Evolutionary conservation across 495 filamentous ascomycete species (phyloP).

Genomic region (Delitschia confertaspora): DNA sequence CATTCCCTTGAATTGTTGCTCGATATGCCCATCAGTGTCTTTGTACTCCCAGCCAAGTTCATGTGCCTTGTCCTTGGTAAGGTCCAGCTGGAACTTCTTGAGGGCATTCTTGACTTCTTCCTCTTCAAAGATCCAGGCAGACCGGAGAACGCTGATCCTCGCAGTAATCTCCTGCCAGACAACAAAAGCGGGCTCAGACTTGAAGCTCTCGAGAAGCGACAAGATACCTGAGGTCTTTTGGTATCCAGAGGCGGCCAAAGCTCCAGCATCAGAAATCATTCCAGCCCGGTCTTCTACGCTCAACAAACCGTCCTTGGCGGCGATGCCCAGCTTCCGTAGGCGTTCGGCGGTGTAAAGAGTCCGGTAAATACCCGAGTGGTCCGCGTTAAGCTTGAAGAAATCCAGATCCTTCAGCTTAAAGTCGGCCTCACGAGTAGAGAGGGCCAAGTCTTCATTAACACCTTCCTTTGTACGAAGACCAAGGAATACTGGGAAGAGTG

Average conservation of each 20-base stretch:
- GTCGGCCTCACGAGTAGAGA: constrained; percentile 63
- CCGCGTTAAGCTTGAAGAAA: constrained; percentile 73
- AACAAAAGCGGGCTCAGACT: constrained; percentile 75
- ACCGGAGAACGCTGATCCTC: constrained; percentile 63
- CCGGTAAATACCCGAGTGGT: constrained; percentile 66
- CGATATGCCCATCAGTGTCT: constrained; percentile 72
- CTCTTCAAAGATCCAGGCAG: constrained; percentile 85
- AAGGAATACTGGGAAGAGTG: constrained; percentile 65
- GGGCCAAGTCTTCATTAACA: constrained; percentile 51
- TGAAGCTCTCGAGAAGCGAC: constrained; percentile 75
- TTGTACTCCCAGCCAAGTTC: constrained; percentile 81
- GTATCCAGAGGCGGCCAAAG: constrained; percentile 81
- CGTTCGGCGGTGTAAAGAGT: constrained; percentile 61
- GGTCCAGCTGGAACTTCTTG: constrained; percentile 67
- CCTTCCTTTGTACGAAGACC: constrained; percentile 59
- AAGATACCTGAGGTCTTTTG: constrained; percentile 86
- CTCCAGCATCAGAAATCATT: constrained; percentile 92
- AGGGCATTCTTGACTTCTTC: constrained; percentile 61
- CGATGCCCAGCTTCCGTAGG: constrained; percentile 64
- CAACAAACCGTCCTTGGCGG: constrained; percentile 75
- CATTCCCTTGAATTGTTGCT: constrained; percentile 75
- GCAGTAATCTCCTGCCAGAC: constrained; percentile 89
- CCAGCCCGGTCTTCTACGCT: constrained; percentile 90
- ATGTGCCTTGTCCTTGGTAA: constrained; percentile 70
- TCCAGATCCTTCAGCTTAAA: constrained; percentile 57